Percentiles rank a stretch among this genome's conserved stretches.
These are phyloP conservation scores for Passiflora organensis DNA, from an alignment of 345 rosid genomes.

Conservation along the genomic window DNA sequence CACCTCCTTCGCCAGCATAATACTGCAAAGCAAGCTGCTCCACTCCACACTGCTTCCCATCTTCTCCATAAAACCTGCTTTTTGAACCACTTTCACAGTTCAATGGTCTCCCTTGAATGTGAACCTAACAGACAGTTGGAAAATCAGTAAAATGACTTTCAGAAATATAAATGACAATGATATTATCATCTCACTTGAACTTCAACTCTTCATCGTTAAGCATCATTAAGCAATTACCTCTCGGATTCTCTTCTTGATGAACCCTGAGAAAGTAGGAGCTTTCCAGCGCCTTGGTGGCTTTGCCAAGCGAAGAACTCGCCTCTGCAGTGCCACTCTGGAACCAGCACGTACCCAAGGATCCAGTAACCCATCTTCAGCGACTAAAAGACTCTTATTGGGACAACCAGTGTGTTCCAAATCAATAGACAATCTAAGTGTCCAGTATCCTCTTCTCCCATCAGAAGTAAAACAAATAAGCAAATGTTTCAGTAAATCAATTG, in stretches of 20 bases:
- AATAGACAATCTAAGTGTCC: slow-evolving; percentile 84
- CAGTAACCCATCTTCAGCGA: slow-evolving; percentile 69
- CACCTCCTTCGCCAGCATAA: slow-evolving; percentile 80
- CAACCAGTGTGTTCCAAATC: slow-evolving; percentile 78
- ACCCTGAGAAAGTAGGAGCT: slow-evolving; percentile 57
- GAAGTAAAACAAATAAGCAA: slow-evolving; percentile 53
- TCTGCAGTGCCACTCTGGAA: slow-evolving; percentile 72
- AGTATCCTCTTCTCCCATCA: slow-evolving; percentile 86
- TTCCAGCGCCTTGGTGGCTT: slow-evolving; percentile 99
- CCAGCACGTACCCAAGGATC: slow-evolving; percentile 98
- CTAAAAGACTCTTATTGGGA: slow-evolving; percentile 65
- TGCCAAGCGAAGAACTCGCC: slow-evolving; percentile 71
- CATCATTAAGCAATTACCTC: slow-evolving; percentile 41
- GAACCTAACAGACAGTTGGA: slow-evolving; percentile 41
- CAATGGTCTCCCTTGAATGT: slow-evolving; percentile 79
- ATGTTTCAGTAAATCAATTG: slow-evolving; percentile 48
- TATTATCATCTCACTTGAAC: slow-evolving; percentile 2
- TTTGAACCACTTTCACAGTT: slow-evolving; percentile 69
- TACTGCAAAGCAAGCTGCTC: slow-evolving; percentile 91
- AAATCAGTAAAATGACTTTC: slow-evolving; percentile 5
- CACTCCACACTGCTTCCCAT: slow-evolving; percentile 86
- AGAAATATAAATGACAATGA: not conserved
- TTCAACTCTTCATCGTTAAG: slow-evolving; percentile 2
- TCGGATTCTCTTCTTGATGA: slow-evolving; percentile 48
- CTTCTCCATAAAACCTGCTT: slow-evolving; percentile 83